Percentiles rank a stretch among this genome's conserved stretches.
phyloP scores from a whole-genome alignment of 257 asterid species.

The Petunia secreta region DNA sequence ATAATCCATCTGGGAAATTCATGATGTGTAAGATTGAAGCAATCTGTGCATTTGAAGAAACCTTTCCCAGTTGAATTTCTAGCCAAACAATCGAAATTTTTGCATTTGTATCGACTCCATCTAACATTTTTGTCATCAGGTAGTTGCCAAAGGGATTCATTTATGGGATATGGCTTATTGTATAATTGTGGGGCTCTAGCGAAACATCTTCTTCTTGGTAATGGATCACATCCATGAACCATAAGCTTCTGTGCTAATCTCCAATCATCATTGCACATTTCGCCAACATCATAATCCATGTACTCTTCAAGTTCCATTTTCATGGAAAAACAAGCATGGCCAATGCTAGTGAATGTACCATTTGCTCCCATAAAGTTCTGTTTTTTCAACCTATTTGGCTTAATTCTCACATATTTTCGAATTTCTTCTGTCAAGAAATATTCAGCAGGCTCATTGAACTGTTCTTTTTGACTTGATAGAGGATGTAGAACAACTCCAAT shows the following conservation, averaged over 20 bases:
- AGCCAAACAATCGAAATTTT: conserved; percentile 58
- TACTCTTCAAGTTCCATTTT: conserved; percentile 57
- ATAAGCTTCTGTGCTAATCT: conserved; percentile 56
- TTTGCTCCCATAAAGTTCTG: conserved; percentile 75
- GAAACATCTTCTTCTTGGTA: conserved; percentile 64
- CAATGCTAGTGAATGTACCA: conserved; percentile 64
- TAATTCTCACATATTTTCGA: conserved; percentile 49
- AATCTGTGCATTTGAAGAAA: conserved; percentile 61
- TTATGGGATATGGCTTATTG: conserved; percentile 42
- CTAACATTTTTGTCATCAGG: conserved; percentile 61
- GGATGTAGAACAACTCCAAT: conserved; percentile 22
- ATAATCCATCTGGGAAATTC: conserved; percentile 60
- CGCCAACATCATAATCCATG: conserved; percentile 67
- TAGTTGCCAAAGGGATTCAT: conserved; percentile 55
- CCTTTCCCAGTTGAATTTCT: conserved; percentile 46
- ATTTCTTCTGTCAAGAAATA: conserved; percentile 60
- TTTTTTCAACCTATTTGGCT: conserved; percentile 59
- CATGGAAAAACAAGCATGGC: conserved; percentile 60
- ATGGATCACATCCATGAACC: conserved; percentile 75
- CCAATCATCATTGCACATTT: conserved; percentile 67
- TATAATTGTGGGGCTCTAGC: conserved; percentile 59
- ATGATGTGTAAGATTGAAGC: conserved; percentile 58
- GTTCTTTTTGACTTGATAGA: neutral
- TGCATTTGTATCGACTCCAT: conserved; percentile 63
- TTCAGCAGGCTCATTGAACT: conserved; percentile 30